These are phyloP conservation scores for Aspergillus sp. DNA, from an alignment of 2,329 filamentous ascomycete genomes.

Conservation along the genomic window DNA sequence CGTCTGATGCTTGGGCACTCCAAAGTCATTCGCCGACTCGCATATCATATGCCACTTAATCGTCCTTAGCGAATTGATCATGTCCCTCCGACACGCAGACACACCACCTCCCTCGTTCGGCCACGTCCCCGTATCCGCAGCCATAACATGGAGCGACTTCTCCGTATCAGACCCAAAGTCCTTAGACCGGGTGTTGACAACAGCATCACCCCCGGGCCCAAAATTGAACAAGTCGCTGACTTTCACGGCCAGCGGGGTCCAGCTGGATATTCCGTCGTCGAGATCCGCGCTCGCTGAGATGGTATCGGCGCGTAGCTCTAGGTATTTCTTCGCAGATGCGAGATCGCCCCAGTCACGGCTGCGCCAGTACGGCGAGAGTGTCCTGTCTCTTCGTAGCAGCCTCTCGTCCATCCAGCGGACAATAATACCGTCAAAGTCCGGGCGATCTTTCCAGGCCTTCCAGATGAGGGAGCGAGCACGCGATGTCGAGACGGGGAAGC, in stretches of 20 bases:
- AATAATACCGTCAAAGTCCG: constrained; percentile 49
- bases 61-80: constrained; percentile 54
- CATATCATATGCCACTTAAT: constrained; percentile 57
- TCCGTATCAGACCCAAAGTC: constrained; percentile 50
- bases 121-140: constrained; percentile 55
- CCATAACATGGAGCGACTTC: constrained; percentile 52
- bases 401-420: constrained; percentile 53
- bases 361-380: constrained; percentile 49
- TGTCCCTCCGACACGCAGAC: constrained; percentile 55
- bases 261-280: constrained; percentile 52
- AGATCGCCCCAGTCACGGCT: constrained; percentile 46
- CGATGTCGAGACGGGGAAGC: constrained; percentile 47
- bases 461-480: constrained; percentile 51
- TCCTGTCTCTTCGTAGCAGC: constrained; percentile 47
- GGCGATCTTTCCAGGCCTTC: constrained; percentile 50
- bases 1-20: constrained; percentile 56
- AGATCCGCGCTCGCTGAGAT: constrained; percentile 54
- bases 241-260: constrained; percentile 53
- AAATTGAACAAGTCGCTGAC: constrained; percentile 54
- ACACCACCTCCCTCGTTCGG: constrained; percentile 56
- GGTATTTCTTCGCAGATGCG: constrained; percentile 43
- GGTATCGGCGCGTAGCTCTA: constrained; percentile 48
- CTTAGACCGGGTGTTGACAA: constrained; percentile 51
- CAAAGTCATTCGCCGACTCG: constrained; percentile 57
- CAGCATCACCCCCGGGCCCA: constrained; percentile 54